phyloP scores from a whole-genome alignment of 2,329 filamentous ascomycete species.

The Coleophoma eucalyptorum region DNA sequence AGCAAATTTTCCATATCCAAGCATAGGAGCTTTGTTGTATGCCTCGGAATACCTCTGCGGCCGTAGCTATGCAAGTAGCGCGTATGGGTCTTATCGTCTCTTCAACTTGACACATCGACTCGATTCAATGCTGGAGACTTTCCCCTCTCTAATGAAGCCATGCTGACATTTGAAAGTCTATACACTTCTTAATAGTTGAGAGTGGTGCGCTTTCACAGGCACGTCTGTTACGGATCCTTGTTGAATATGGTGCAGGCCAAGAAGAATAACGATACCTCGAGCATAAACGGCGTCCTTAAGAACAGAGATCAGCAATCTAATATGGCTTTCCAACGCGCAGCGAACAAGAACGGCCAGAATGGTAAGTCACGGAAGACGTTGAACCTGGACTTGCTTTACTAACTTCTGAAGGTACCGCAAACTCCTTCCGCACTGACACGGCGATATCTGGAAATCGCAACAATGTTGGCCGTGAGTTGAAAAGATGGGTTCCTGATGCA shows the following conservation, averaged over 20 bases:
- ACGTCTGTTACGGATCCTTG: too few relatives aligned
- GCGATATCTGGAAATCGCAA: conserved; percentile 77
- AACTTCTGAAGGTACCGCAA: conserved; percentile 52
- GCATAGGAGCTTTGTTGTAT: too few relatives aligned
- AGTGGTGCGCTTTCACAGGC: too few relatives aligned
- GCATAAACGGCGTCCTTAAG: conserved; percentile 41
- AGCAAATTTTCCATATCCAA: not conserved
- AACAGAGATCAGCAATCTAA: conserved; percentile 39
- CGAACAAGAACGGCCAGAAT: conserved; percentile 49
- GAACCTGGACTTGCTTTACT: conserved; percentile 2
- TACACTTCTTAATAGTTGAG: too few relatives aligned
- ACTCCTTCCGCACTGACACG: conserved; percentile 78
- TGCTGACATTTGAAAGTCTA: too few relatives aligned
- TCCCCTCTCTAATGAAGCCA: not conserved
- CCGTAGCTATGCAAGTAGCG: not conserved
- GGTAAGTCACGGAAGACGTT: conserved; percentile 37
- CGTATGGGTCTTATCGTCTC: not conserved
- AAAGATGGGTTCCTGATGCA: conserved; percentile 75
- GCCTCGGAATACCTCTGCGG: too few relatives aligned
- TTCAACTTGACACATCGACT: not conserved
- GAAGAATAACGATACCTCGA: conserved; percentile 26
- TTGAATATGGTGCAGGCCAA: conserved; percentile 60
- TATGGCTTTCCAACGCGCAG: conserved; percentile 57
- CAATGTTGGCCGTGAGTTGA: conserved; percentile 69
- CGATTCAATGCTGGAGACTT: not conserved